A percentile compares a stretch with the other conserved stretches of the same genome.
Evolutionary conservation across 2,329 filamentous ascomycete genomes (phyloP).

Genomic region (Cladosporium austrohemisphaericum): DNA sequence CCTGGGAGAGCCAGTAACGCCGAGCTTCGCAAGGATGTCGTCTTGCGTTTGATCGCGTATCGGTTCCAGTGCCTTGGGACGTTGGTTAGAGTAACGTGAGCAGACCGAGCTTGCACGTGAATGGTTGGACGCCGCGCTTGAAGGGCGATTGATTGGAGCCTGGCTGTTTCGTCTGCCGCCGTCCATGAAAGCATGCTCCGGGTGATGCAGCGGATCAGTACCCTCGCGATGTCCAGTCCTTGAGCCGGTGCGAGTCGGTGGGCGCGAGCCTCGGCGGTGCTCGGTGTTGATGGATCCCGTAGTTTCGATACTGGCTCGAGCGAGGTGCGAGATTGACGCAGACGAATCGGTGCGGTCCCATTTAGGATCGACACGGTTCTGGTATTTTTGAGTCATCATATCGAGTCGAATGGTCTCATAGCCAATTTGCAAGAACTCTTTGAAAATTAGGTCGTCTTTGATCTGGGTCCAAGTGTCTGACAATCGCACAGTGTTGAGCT

Average conservation of each 20-base stretch:
- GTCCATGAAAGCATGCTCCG: neutral
- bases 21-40: conserved; percentile 34
- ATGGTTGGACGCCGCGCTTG: conserved; percentile 17
- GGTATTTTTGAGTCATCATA: conserved; percentile 31
- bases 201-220: conserved; percentile 13
- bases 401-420: conserved; percentile 41
- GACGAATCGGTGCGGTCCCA: conserved; percentile 18
- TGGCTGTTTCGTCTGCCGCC: conserved; percentile 7
- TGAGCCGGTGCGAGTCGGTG: conserved; percentile 5
- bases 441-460: conserved; percentile 49
- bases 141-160: conserved; percentile 8
- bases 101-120: conserved; percentile 28
- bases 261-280: neutral
- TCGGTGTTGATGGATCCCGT: neutral
- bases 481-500: conserved; percentile 45
- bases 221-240: conserved; percentile 17
- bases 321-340: conserved; percentile 6
- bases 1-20: conserved; percentile 37
- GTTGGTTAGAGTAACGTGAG: conserved; percentile 24
- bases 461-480: conserved; percentile 49
- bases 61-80: conserved; percentile 25
- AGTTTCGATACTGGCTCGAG: conserved; percentile 7
- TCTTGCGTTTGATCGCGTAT: conserved; percentile 32
- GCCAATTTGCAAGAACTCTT: conserved; percentile 42
- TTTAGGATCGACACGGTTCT: conserved; percentile 21